phyloP scores from a whole-genome alignment of 108 stramenopile genomes.

The Nitzschia sp. region DNA sequence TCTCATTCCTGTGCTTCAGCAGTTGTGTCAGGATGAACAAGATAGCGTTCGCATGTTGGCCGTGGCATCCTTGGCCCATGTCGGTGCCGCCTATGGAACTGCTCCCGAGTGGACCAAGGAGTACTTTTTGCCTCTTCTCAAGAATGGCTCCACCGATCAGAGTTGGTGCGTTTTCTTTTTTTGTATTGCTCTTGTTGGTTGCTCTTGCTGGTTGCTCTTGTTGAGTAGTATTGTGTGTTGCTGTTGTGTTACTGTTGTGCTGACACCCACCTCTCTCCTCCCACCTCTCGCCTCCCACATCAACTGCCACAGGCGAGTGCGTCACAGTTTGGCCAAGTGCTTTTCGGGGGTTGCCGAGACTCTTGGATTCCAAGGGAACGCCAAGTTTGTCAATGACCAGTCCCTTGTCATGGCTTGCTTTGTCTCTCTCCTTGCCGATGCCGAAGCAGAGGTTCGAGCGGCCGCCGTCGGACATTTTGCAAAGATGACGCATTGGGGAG shows the following conservation, averaged over 20 bases:
- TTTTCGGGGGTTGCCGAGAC: slow-evolving; percentile 76
- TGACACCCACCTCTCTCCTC: background rate
- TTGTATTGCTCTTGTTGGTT: slow-evolving; percentile 2
- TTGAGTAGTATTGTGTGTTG: background rate
- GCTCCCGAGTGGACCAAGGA: slow-evolving; percentile 61
- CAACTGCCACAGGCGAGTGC: slow-evolving; percentile 72
- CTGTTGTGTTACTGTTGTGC: no score
- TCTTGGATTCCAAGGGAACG: slow-evolving; percentile 56
- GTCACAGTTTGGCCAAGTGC: slow-evolving; percentile 84
- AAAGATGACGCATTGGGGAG: slow-evolving; percentile 79
- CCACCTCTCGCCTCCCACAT: background rate
- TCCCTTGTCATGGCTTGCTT: slow-evolving; percentile 68
- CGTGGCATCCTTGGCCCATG: slow-evolving; percentile 65
- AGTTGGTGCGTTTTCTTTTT: slow-evolving; percentile 65
- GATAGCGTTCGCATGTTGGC: slow-evolving; percentile 94
- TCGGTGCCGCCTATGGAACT: slow-evolving; percentile 69
- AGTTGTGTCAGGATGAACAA: slow-evolving; percentile 91
- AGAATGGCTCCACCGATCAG: slow-evolving; percentile 73
- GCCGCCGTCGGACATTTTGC: slow-evolving; percentile 88
- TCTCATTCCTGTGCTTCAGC: slow-evolving; percentile 69
- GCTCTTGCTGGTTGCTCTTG: background rate
- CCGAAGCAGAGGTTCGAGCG: slow-evolving; percentile 93
- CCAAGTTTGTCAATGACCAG: slow-evolving; percentile 34
- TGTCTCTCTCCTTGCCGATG: slow-evolving; percentile 77
- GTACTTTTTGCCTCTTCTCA: slow-evolving; percentile 73